phyloP scores from a whole-genome alignment of 1,284 basidiomycete species.

The Golubevia pallescens region DNA sequence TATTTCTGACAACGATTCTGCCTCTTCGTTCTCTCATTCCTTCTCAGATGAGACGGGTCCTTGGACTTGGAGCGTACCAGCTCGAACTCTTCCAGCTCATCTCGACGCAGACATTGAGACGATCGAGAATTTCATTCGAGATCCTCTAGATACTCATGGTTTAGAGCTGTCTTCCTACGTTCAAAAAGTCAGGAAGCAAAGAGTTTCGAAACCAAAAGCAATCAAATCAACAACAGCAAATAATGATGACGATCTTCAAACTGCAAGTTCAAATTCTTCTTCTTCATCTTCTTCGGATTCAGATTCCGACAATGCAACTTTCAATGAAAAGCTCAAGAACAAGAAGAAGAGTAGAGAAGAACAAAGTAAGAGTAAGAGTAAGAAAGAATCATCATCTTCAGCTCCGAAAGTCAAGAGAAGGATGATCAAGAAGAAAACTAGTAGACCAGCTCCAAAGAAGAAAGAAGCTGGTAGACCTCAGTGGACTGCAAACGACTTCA shows the following conservation, averaged over 20 bases:
- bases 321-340: conserved; percentile 1
- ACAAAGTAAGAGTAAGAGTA: conserved; percentile 1
- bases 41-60: conserved; percentile 19
- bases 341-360: not conserved
- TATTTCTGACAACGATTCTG: no score
- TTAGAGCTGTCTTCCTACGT: conserved; percentile 29
- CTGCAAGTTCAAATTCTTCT: no score
- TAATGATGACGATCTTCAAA: no score
- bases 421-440: not conserved
- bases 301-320: not conserved
- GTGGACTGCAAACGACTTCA: conserved; percentile 39
- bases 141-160: conserved; percentile 33
- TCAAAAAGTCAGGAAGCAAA: conserved; percentile 31
- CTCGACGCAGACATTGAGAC: conserved; percentile 42
- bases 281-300: not conserved
- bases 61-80: conserved; percentile 52
- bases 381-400: not conserved
- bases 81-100: conserved; percentile 24
- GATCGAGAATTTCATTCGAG: conserved; percentile 53
- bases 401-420: not conserved
- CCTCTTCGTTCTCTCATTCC: not conserved
- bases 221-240: no score
- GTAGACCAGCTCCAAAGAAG: not conserved
- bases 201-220: not conserved
- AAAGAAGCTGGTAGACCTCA: conserved; percentile 4